Percentiles rank a stretch among this genome's conserved stretches.
phyloP scores from a whole-genome alignment of 176 grass and related monocot species.

The Eragrostis nindensis region DNA sequence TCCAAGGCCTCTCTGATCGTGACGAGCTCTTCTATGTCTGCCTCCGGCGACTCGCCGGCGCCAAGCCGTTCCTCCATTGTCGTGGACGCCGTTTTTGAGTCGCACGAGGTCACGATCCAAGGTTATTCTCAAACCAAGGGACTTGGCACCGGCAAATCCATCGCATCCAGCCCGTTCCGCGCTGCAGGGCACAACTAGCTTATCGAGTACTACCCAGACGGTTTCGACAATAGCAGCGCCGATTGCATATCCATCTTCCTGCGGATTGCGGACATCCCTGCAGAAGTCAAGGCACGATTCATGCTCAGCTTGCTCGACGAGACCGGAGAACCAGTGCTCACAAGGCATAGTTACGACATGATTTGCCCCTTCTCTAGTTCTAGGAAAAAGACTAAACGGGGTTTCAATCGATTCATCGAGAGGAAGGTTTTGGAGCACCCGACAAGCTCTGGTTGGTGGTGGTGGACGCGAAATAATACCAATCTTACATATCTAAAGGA shows the following conservation, averaged over 20 bases:
- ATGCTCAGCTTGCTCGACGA: background rate
- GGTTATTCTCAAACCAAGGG: conserved; percentile 3
- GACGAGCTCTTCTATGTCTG: background rate
- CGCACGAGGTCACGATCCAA: background rate
- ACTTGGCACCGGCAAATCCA: background rate
- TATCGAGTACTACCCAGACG: conserved; percentile 7
- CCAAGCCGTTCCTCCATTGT: background rate
- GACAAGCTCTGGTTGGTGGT: no score
- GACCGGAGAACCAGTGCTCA: background rate
- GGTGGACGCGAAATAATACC: no score
- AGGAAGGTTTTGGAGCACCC: no score
- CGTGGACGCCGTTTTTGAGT: background rate
- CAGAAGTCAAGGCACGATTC: background rate
- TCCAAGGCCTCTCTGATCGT: no score
- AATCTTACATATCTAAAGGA: no score
- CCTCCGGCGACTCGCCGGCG: background rate
- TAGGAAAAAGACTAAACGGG: no score
- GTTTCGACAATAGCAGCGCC: rapidly evolving
- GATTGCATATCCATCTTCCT: background rate
- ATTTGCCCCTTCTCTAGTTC: no score
- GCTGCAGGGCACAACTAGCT: background rate
- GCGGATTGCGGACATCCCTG: rapidly evolving
- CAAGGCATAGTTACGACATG: no score
- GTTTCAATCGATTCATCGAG: rapidly evolving
- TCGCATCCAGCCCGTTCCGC: background rate